phyloP scores from a whole-genome alignment of 2,329 filamentous ascomycete species.

The Aspergillus sp. region DNA sequence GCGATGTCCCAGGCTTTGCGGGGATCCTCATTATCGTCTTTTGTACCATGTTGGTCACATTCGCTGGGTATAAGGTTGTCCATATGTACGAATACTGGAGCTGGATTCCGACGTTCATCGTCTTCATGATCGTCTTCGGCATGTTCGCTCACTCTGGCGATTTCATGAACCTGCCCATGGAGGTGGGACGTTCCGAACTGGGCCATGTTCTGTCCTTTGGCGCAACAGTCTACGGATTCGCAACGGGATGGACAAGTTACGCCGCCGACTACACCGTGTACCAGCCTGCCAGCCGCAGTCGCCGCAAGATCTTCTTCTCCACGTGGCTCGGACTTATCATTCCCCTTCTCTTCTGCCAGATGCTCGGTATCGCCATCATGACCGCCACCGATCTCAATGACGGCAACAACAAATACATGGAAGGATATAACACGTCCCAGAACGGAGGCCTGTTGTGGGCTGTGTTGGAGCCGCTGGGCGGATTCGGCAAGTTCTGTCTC shows the following conservation, averaged over 20 bases:
- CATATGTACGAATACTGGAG: conserved; percentile 73
- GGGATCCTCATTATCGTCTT: conserved; percentile 72
- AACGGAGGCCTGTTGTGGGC: conserved; percentile 67
- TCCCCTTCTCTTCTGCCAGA: conserved; percentile 70
- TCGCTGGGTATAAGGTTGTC: conserved; percentile 73
- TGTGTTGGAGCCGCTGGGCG: conserved; percentile 62
- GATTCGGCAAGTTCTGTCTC: conserved; percentile 70
- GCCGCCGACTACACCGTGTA: conserved; percentile 80
- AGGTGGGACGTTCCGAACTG: conserved; percentile 57
- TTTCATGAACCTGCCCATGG: conserved; percentile 62
- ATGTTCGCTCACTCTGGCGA: conserved; percentile 65
- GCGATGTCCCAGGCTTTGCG: conserved; percentile 65
- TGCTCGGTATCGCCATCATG: conserved; percentile 68
- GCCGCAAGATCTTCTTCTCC: conserved; percentile 63
- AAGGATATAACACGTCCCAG: conserved; percentile 55
- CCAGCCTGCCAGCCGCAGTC: conserved; percentile 61
- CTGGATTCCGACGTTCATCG: conserved; percentile 70
- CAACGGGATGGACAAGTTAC: conserved; percentile 71
- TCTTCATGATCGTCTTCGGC: conserved; percentile 70
- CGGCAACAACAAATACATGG: conserved; percentile 53
- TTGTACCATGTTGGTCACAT: conserved; percentile 66
- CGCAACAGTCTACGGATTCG: conserved; percentile 64
- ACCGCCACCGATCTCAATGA: conserved; percentile 59
- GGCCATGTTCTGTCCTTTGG: conserved; percentile 64
- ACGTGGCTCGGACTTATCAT: conserved; percentile 68